Conservation (phyloP, 768 basidiomycete species). For the Pleurotus djamor region DNA sequence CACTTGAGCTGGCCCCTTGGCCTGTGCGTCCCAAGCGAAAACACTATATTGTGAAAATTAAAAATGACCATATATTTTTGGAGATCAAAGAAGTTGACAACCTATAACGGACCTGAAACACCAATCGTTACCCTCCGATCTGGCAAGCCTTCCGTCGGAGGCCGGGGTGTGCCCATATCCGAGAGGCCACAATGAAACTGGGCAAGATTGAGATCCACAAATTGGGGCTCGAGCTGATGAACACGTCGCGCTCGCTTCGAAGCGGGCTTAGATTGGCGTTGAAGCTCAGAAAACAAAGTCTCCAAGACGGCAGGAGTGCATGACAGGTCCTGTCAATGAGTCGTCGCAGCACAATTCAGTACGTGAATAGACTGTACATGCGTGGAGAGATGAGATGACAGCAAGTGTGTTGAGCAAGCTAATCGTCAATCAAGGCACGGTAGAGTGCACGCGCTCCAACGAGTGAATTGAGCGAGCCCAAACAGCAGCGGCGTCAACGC, state of each 20-base stretch:
- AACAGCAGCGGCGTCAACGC: not conserved
- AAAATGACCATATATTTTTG: not conserved
- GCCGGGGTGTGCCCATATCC: not conserved
- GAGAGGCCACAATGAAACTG: not conserved
- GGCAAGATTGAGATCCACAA: too few species aligned
- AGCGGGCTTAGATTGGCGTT: not conserved
- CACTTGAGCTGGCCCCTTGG: not conserved
- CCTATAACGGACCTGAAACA: conserved; percentile 4
- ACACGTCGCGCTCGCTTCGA: not conserved
- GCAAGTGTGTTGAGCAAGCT: not conserved
- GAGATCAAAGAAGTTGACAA: conserved; percentile 4
- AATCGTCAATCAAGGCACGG: not conserved
- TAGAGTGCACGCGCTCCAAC: too few species aligned
- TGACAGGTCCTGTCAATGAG: not conserved
- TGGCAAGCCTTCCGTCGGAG: conserved; percentile 1
- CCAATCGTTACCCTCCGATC: not conserved
- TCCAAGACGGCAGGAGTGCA: not conserved
- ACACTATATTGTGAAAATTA: conserved; percentile 2
- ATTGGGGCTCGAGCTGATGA: not conserved
- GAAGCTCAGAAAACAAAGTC: conserved; percentile 6
- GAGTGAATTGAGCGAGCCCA: not conserved
- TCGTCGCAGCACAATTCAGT: not conserved
- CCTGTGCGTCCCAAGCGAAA: conserved; percentile 1
- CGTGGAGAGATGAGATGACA: conserved; percentile 4
- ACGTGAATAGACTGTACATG: not conserved